A percentile compares a stretch with the other conserved stretches of the same genome.
Conservation (phyloP, 2,329 filamentous ascomycete species). For the Cladosporium austrohemisphaericum region DNA sequence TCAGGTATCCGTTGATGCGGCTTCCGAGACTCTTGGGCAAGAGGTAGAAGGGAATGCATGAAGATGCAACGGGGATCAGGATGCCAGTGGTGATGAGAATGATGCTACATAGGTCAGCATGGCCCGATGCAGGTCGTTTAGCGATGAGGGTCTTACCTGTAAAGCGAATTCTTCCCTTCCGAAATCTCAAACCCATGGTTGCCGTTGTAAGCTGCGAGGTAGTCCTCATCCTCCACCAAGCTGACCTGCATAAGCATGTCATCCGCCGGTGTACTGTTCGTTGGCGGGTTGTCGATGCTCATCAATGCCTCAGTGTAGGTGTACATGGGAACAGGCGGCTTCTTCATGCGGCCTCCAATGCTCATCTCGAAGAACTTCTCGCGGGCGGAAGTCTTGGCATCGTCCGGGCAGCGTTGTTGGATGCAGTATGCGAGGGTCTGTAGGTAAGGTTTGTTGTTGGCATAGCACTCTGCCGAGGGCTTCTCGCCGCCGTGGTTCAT, state of each 20-base stretch:
- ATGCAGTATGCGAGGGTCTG: slow-evolving; percentile 32
- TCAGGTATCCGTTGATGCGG: slow-evolving; percentile 19
- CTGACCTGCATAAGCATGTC: slow-evolving; percentile 32
- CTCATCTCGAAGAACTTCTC: slow-evolving; percentile 30
- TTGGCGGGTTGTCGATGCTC: slow-evolving; percentile 24
- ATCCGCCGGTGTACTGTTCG: slow-evolving; percentile 9
- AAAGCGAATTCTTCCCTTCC: slow-evolving; percentile 31
- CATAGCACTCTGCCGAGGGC: slow-evolving; percentile 29
- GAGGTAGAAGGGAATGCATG: slow-evolving; percentile 20
- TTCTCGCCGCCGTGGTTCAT: slow-evolving; percentile 8
- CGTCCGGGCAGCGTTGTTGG: slow-evolving; percentile 22
- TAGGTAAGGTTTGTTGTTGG: slow-evolving; percentile 27
- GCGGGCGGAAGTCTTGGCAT: slow-evolving; percentile 24
- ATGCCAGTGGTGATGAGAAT: slow-evolving; percentile 21
- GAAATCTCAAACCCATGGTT: slow-evolving; percentile 29
- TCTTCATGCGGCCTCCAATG: slow-evolving; percentile 16
- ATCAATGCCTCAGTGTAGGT: slow-evolving; percentile 28
- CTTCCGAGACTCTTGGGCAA: slow-evolving; percentile 14
- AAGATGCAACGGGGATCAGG: slow-evolving; percentile 20
- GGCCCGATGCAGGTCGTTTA: neutral
- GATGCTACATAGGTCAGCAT: slow-evolving; percentile 19
- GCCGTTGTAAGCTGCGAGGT: slow-evolving; percentile 27
- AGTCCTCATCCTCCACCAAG: slow-evolving; percentile 29
- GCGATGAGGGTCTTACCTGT: slow-evolving; percentile 24
- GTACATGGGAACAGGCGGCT: slow-evolving; percentile 20